Conservation (phyloP, 306 rosid genomes). For the Trifolium fragiferum region DNA sequence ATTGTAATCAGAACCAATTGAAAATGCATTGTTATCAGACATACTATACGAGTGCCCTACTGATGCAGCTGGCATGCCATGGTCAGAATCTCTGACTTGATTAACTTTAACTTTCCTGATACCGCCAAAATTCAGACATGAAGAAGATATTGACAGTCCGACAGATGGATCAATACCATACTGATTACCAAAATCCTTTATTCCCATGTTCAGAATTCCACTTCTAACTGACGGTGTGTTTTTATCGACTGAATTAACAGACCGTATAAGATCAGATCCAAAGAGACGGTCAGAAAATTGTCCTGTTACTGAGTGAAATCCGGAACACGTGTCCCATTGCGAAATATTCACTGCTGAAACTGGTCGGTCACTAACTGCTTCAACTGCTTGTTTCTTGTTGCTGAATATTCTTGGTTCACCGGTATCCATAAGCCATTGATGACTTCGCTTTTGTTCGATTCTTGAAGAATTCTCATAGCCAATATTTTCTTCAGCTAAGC, state of each 20-base stretch:
- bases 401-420: conserved; percentile 62
- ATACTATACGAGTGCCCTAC: conserved; percentile 62
- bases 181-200: conserved; percentile 69
- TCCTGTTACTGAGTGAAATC: conserved; percentile 80
- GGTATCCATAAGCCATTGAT: conserved; percentile 79
- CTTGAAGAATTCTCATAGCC: conserved; percentile 79
- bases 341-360: conserved; percentile 62
- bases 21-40: conserved; percentile 56
- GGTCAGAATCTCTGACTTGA: conserved; percentile 85
- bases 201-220: conserved; percentile 66
- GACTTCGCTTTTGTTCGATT: conserved; percentile 79
- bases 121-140: conserved; percentile 76
- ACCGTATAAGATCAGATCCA: conserved; percentile 67
- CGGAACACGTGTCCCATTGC: conserved; percentile 74
- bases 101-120: conserved; percentile 92
- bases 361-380: conserved; percentile 63
- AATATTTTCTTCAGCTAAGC: conserved; percentile 79
- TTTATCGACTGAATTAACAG: conserved; percentile 71
- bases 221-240: conserved; percentile 58
- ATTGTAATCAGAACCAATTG: conserved; percentile 52
- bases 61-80: conserved; percentile 56
- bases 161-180: conserved; percentile 64
- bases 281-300: conserved; percentile 74
- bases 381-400: conserved; percentile 83
- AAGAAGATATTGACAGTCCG: conserved; percentile 76